Percentiles rank a stretch among this genome's conserved stretches.
Evolutionary conservation across 257 asterid species (phyloP).

Genomic region (Petunia secreta): DNA sequence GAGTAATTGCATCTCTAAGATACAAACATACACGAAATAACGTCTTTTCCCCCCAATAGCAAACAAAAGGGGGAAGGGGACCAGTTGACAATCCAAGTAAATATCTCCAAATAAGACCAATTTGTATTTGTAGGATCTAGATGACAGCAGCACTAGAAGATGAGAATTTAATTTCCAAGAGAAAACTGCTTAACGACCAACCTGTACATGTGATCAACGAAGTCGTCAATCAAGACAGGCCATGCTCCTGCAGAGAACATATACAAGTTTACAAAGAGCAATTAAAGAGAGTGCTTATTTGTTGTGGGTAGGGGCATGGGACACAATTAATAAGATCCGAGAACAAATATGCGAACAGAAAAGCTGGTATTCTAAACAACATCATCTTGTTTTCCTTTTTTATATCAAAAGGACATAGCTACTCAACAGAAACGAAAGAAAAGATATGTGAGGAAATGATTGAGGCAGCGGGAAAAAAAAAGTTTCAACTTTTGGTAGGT

Average conservation of each 20-base stretch:
- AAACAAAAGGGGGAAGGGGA: background rate
- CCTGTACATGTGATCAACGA: slow-evolving; percentile 98
- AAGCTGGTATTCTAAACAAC: background rate
- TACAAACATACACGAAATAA: background rate
- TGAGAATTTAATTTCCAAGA: background rate
- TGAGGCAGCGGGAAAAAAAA: background rate
- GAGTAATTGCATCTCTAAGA: slow-evolving; percentile 19
- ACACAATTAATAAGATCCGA: slow-evolving; percentile 26
- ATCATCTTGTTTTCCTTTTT: background rate
- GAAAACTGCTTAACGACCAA: slow-evolving; percentile 31
- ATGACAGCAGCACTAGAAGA: background rate
- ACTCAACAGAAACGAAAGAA: background rate
- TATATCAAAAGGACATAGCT: background rate
- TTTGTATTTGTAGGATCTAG: background rate
- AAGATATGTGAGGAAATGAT: background rate
- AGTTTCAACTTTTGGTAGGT: background rate
- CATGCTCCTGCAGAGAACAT: slow-evolving; percentile 80
- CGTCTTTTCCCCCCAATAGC: background rate
- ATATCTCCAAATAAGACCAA: background rate
- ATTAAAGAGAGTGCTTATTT: background rate
- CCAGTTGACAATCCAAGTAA: too few relatives aligned
- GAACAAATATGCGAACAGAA: slow-evolving; percentile 12
- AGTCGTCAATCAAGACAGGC: slow-evolving; percentile 95
- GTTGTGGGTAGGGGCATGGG: background rate
- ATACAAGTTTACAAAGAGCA: background rate